phyloP scores from a whole-genome alignment of 108 stramenopile genomes.

The Phaeodactylum tricornutum region DNA sequence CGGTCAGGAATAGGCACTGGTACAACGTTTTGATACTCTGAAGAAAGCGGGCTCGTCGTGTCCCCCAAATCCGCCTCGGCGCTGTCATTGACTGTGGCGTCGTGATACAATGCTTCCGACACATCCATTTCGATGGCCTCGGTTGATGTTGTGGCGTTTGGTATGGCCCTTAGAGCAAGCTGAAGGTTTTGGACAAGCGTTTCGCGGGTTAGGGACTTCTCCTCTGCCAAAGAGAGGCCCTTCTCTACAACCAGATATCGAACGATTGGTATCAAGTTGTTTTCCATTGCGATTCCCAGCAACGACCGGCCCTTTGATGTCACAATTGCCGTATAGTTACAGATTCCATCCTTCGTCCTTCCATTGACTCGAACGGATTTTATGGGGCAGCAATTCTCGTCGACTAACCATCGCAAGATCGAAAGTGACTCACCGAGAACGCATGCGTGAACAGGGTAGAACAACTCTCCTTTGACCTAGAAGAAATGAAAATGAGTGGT shows the following conservation, averaged over 20 bases:
- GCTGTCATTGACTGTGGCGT: slow-evolving; percentile 1
- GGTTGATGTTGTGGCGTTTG: slow-evolving; percentile 1
- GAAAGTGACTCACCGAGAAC: slow-evolving; percentile 38
- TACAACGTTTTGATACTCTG: background rate
- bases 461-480: slow-evolving; percentile 45
- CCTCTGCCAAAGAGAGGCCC: slow-evolving; percentile 35
- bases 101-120: background rate
- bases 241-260: slow-evolving; percentile 75
- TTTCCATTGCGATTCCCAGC: slow-evolving; percentile 54
- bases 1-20: background rate
- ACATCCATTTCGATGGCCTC: background rate
- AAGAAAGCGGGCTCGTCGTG: background rate
- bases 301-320: slow-evolving; percentile 63
- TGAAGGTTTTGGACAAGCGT: slow-evolving; percentile 26
- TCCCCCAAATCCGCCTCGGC: background rate
- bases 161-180: slow-evolving; percentile 26
- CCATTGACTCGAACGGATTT: slow-evolving; percentile 27
- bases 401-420: slow-evolving; percentile 50
- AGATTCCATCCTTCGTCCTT: slow-evolving; percentile 10
- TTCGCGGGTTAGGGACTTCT: slow-evolving; percentile 42
- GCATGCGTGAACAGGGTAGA: slow-evolving; percentile 36
- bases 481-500: too few species aligned
- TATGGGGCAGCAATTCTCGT: slow-evolving; percentile 53
- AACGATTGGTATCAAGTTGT: slow-evolving; percentile 46
- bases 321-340: slow-evolving; percentile 36